These are phyloP conservation scores for Saccharomycopsis olivae DNA, from an alignment of 805 yeast genomes.

Conservation along the genomic window DNA sequence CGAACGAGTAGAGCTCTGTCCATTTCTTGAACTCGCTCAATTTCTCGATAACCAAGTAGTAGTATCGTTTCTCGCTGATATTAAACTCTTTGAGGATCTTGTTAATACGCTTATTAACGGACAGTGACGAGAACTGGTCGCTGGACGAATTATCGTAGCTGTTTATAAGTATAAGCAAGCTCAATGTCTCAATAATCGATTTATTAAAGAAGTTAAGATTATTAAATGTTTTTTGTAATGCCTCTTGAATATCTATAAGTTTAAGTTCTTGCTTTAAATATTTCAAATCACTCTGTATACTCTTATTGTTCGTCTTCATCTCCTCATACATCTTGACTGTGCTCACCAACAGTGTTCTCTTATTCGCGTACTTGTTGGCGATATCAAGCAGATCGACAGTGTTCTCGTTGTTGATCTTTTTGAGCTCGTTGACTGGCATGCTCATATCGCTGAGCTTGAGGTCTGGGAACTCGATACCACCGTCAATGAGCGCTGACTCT, in stretches of 20 bases:
- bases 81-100: slow-evolving; percentile 42
- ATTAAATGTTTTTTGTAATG: slow-evolving; percentile 27
- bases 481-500: slow-evolving; percentile 24
- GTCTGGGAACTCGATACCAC: not conserved
- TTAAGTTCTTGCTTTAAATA: slow-evolving; percentile 35
- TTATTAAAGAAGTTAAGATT: slow-evolving; percentile 31
- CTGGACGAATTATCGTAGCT: slow-evolving; percentile 27
- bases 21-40: slow-evolving; percentile 39
- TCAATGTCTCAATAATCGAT: slow-evolving; percentile 40
- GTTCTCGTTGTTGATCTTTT: slow-evolving; percentile 9
- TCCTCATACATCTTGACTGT: slow-evolving; percentile 25
- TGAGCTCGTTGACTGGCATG: not conserved
- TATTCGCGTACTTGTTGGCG: slow-evolving; percentile 20
- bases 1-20: slow-evolving; percentile 45
- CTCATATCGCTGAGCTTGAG: not conserved
- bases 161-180: slow-evolving; percentile 32
- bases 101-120: slow-evolving; percentile 30
- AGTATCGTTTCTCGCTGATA: slow-evolving; percentile 45
- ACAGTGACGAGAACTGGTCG: not conserved
- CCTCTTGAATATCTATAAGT: slow-evolving; percentile 34
- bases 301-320: slow-evolving; percentile 21
- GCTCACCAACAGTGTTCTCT: slow-evolving; percentile 22
- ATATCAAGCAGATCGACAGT: slow-evolving; percentile 2
- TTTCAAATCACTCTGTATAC: slow-evolving; percentile 27
- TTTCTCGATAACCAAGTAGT: slow-evolving; percentile 41